phyloP scores from a whole-genome alignment of 345 rosid genomes.

The Populus simonii region DNA sequence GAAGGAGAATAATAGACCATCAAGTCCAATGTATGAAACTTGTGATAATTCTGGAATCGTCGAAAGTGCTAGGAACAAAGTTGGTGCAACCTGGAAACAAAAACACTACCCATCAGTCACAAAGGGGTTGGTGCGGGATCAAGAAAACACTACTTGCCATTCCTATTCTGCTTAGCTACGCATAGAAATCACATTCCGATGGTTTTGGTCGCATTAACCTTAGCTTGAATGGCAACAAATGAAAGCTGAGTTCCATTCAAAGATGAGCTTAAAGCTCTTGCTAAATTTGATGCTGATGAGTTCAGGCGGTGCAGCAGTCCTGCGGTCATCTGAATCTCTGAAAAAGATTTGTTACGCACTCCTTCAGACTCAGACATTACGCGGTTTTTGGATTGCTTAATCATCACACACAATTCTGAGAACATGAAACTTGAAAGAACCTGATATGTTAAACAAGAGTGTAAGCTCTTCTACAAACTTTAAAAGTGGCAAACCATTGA shows the following conservation, averaged over 20 bases:
- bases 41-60: conserved; percentile 27
- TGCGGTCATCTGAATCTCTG: conserved; percentile 31
- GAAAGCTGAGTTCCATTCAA: conserved; percentile 32
- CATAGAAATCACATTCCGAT: not conserved
- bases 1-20: conserved; percentile 36
- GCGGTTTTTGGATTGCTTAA: conserved; percentile 4
- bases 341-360: conserved; percentile 3
- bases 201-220: conserved; percentile 28
- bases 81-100: conserved; percentile 37
- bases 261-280: conserved; percentile 28
- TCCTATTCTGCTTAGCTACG: too few relatives aligned
- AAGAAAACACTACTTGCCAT: too few relatives aligned
- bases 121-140: too few relatives aligned
- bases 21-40: conserved; percentile 30
- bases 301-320: conserved; percentile 21
- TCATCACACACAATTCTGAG: conserved; percentile 15
- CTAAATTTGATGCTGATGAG: conserved; percentile 32
- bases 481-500: not conserved
- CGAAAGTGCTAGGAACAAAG: conserved; percentile 34
- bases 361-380: conserved; percentile 2
- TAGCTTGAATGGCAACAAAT: conserved; percentile 23
- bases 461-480: not conserved
- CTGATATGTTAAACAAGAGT: conserved; percentile 14
- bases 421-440: conserved; percentile 19
- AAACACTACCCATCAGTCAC: not conserved